Conservation (phyloP, 352 stramenopile species). For the Globisporangium lucens region DNA sequence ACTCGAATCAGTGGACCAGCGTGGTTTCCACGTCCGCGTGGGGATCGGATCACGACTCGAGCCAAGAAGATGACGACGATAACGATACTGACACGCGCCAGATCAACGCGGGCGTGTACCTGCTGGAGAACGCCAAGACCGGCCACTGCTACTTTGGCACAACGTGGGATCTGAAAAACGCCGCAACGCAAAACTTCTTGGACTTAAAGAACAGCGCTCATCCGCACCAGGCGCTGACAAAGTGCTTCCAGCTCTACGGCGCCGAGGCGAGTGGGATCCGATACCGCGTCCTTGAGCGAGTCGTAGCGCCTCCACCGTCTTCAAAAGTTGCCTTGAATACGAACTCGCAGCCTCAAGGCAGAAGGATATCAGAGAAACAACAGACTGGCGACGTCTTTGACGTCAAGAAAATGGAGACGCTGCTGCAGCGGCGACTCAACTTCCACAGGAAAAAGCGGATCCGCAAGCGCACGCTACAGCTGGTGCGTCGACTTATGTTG, state of each 20-base stretch:
- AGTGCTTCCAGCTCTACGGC: conserved; percentile 44
- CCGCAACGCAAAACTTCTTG: conserved; percentile 38
- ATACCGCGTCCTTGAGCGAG: conserved; percentile 58
- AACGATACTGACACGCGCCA: conserved; percentile 20
- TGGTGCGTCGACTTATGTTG: conserved; percentile 40
- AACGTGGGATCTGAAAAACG: conserved; percentile 74
- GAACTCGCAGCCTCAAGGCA: conserved; percentile 1
- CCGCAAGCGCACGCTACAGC: conserved; percentile 29
- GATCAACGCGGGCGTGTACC: conserved; percentile 67
- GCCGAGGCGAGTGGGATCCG: conserved; percentile 33
- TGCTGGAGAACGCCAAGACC: conserved; percentile 57
- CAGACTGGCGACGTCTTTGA: conserved; percentile 29
- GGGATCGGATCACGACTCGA: neutral
- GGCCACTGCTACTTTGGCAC: conserved; percentile 60
- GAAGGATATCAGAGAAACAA: neutral
- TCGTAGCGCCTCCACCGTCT: conserved; percentile 19
- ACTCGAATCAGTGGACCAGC: conserved; percentile 30
- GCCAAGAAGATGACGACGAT: conserved; percentile 14
- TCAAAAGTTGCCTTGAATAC: neutral
- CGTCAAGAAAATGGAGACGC: conserved; percentile 50
- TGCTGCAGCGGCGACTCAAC: conserved; percentile 32
- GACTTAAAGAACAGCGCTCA: conserved; percentile 44
- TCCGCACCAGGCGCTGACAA: conserved; percentile 40
- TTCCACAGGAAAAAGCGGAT: conserved; percentile 32
- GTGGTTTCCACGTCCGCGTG: conserved; percentile 5